Percentiles rank a stretch among this genome's conserved stretches.
Conservation (phyloP, 345 rosid species). For the Gossypium arboreum region DNA sequence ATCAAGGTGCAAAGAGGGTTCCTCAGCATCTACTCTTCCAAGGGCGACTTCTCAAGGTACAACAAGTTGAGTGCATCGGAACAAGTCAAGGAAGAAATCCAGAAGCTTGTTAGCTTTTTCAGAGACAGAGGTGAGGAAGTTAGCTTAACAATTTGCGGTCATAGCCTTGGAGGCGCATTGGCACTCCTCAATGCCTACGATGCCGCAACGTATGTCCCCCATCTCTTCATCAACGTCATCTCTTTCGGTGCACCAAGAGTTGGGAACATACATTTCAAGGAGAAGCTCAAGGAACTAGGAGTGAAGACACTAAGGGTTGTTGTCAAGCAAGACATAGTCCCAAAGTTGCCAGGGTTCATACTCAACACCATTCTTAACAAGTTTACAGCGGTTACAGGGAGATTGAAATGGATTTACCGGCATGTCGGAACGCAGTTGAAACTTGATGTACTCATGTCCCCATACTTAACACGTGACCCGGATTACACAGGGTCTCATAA, state of each 20-base stretch:
- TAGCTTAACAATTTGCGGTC: constrained; percentile 53
- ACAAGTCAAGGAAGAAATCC: constrained; percentile 57
- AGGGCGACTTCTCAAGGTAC: constrained; percentile 44
- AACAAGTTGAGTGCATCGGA: constrained; percentile 54
- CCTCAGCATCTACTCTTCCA: constrained; percentile 46
- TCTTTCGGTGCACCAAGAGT: constrained; percentile 68
- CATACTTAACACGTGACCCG: constrained; percentile 40
- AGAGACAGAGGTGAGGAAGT: constrained; percentile 45
- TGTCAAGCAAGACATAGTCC: constrained; percentile 54
- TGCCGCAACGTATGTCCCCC: constrained; percentile 38
- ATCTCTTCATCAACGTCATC: constrained; percentile 42
- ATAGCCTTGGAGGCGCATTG: constrained; percentile 65
- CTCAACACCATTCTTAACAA: constrained; percentile 45
- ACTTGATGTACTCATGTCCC: constrained; percentile 41
- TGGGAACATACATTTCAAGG: constrained; percentile 58
- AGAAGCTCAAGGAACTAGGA: constrained; percentile 36
- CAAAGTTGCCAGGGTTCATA: constrained; percentile 51
- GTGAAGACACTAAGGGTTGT: constrained; percentile 52
- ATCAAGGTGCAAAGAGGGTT: constrained; percentile 57
- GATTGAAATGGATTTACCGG: constrained; percentile 50
- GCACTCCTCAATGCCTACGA: constrained; percentile 62
- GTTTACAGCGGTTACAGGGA: constrained; percentile 31
- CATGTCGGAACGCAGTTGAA: constrained; percentile 54
- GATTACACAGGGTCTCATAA: constrained; percentile 45
- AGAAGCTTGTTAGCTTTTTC: constrained; percentile 28